These are phyloP conservation scores for Phytophthora nicotianae DNA, from an alignment of 352 stramenopile genomes.

Conservation along the genomic window DNA sequence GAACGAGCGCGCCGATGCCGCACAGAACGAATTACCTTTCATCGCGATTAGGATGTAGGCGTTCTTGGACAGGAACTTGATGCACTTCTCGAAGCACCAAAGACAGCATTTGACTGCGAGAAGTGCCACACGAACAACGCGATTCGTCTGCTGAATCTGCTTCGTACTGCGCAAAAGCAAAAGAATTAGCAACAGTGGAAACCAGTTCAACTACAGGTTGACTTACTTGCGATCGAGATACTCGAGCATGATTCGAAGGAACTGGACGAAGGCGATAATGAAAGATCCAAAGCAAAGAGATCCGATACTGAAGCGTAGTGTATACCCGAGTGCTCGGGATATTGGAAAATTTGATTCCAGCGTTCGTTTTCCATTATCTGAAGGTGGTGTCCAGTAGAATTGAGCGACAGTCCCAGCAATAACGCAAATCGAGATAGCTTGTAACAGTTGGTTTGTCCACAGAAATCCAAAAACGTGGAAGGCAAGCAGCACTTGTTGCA, in stretches of 20 bases:
- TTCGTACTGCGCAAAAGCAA: conserved; percentile 54
- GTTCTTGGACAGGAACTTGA: conserved; percentile 98
- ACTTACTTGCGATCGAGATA: conserved; percentile 94
- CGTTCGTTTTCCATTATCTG: conserved; percentile 33
- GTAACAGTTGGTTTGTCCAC: conserved; percentile 96
- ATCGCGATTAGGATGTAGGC: conserved; percentile 92
- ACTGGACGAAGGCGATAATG: conserved; percentile 97
- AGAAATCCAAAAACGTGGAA: conserved; percentile 96
- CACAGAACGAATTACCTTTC: conserved; percentile 81
- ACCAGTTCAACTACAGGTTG: no score
- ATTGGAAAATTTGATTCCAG: conserved; percentile 73
- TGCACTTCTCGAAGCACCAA: conserved; percentile 95
- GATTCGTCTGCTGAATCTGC: conserved; percentile 74
- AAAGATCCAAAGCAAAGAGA: conserved; percentile 97
- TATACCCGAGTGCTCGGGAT: conserved; percentile 56
- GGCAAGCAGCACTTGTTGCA: conserved; percentile 61
- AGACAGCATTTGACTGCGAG: conserved; percentile 89
- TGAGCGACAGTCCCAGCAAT: conserved; percentile 91
- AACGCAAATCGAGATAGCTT: conserved; percentile 94
- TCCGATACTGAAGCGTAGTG: conserved; percentile 91
- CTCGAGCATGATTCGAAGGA: conserved; percentile 92
- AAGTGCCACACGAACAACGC: conserved; percentile 86
- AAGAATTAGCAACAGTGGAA: neutral
- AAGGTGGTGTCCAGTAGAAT: conserved; percentile 91
- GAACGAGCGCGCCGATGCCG: conserved; percentile 91